Base-by-base conservation (phyloP, 2,329 filamentous ascomycete species). In the Trichophyton equinum region DNA sequence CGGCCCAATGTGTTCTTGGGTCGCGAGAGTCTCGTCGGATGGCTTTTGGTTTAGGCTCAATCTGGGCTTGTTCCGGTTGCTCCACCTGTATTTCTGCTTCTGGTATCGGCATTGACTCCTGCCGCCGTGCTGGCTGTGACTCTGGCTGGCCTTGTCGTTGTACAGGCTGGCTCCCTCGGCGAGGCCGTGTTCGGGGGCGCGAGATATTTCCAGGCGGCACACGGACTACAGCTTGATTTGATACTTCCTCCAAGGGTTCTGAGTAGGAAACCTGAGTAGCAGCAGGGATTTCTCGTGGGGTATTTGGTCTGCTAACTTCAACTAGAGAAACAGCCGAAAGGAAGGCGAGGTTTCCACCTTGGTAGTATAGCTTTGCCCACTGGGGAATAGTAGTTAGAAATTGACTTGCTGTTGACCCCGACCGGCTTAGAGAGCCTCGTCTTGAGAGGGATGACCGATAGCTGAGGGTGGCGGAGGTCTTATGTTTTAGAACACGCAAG, bases 311-410 rank as follows among this genome's bases (percentile, higher is more conserved):
- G 61, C 67, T 69, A 40, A 59, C 64, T 42, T 75, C 72, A 5
- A 71, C 66, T 11, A 73, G 65, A 20, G 72, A 75, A 56, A 87
- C 71, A 61, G 71, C 67, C 4, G 73, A 67, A 30, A 63, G 65
- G 75, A 82, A 55, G 74, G 79, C 63, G 77, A 79, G 71, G 82
- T 85, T 58, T 58, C 85, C 84, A 59, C 83, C 84, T 40, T 84
- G 83, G 70, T 91, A 91, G 72, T 90, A 91, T 15, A 89, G 75
- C 65, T 79, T 84, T 46, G 73, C 74, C 71, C 79, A 81, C 6
- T 75, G 71, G 1, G 79, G 78, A 49, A 78, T 71, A 42, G 70
- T 71, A n/a, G 72, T 72, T 57, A 76, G 66, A 30, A 77, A 65
- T 25, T 75, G 72, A 62, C 76, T 80, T 20, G 76, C 72, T 55